phyloP scores from a whole-genome alignment of 1,284 basidiomycete species.

The Sanghuangporus baumii region DNA sequence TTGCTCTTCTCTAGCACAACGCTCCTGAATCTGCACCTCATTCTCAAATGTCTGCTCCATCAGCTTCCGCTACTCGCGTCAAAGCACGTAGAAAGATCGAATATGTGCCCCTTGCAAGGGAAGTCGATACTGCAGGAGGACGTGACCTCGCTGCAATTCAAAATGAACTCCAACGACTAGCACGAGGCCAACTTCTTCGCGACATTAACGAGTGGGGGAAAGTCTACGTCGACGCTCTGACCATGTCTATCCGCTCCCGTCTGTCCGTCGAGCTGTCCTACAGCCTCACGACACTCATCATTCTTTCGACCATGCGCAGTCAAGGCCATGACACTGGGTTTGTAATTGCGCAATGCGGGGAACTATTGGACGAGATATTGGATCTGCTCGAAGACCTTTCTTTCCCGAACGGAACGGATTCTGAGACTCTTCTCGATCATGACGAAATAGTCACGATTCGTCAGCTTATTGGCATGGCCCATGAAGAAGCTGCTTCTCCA shows the following conservation, averaged over 20 bases:
- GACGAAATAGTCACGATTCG: constrained; percentile 52
- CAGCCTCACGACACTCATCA: constrained; percentile 83
- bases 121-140: constrained; percentile 78
- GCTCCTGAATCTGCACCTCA: constrained; percentile 34
- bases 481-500: constrained; percentile 50
- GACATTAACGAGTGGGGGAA: constrained; percentile 78
- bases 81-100: constrained; percentile 75
- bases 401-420: constrained; percentile 40
- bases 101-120: constrained; percentile 80
- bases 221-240: constrained; percentile 85
- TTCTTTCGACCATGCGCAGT: constrained; percentile 75
- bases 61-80: constrained; percentile 23
- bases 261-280: constrained; percentile 84
- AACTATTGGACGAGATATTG: constrained; percentile 83
- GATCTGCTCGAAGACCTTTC: constrained; percentile 83
- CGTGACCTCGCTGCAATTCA: constrained; percentile 76
- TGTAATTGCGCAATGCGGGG: constrained; percentile 70
- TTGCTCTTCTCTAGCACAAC: constrained; percentile 1
- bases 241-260: constrained; percentile 86
- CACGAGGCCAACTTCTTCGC: constrained; percentile 31
- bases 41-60: constrained; percentile 3
- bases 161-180: constrained; percentile 47
- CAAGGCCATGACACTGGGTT: constrained; percentile 56
- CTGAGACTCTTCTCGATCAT: constrained; percentile 27
- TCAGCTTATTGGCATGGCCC: constrained; percentile 52